Base-by-base conservation (phyloP, 75 land plant genomes). In the Chamaecyparis obtusa region DNA sequence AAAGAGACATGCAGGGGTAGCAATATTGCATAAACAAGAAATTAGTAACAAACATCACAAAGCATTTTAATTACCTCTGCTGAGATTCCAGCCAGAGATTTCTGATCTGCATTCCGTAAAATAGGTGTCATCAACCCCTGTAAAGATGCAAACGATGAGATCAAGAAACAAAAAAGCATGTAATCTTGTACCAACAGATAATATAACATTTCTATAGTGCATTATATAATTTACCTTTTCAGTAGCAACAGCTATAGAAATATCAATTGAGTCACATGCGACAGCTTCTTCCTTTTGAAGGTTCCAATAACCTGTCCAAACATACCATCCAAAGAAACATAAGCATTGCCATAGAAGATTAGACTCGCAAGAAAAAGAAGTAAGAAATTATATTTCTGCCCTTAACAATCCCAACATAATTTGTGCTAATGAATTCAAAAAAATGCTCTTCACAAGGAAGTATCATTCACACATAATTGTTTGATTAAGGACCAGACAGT, bases 91-190 rank as follows among this genome's bases (percentile, higher is more conserved):
- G 94, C 91, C 83, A 98, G 83, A 9, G 96, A 85, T 87, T 97
- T 98, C 85, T 95, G 95, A 88, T 98, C 99, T 54, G 99, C 99
- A 93, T 95, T 95, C 87, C 94, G 94, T 32, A 98, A 30, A 17
- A 98, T 97, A 83, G 99, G 99, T 88, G 99, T 98, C 95, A 98
- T 97, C 89, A 98, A 91, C 2, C 99, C 99, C 99, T 98, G 92
- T 27, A 94, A 1, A 33, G 49, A 32, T 16, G 85, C 55, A 64
- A 44, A 21, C 9, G 4, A 43, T 87, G 51, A 88, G 46, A 87
- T 11, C 46, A 36, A 32, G n/a, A 54, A 36, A 88, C 36, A 88
- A 33, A 39, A 3, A 84, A 44, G 54, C 32, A 46, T 10, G 44
- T n/a, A 37, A 21, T n/a, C 41, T n/a, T 41, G 13, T 39, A 80